Conservation (phyloP, 2,329 filamentous ascomycete genomes). For the Monosporascus sp. region DNA sequence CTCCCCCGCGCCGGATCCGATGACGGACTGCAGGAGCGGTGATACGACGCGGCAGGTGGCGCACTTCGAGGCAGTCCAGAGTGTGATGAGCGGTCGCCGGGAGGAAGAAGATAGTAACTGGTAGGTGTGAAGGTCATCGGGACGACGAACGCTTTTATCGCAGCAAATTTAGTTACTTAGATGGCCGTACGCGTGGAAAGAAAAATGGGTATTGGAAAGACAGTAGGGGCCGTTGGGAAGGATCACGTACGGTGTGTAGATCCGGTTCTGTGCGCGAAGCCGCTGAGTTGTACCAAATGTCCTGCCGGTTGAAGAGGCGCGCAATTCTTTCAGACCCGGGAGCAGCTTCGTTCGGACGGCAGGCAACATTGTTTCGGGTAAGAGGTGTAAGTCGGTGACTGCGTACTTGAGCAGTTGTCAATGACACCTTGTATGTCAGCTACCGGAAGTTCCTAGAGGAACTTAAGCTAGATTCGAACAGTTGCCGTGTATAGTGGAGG, state of each 20-base stretch:
- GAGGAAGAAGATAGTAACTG: conserved; percentile 49
- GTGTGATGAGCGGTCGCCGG: conserved; percentile 49
- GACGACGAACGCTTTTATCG: conserved; percentile 43
- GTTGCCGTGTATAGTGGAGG: too few species aligned
- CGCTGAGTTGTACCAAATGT: conserved; percentile 23
- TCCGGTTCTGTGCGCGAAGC: conserved; percentile 29
- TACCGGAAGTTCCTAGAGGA: too few species aligned
- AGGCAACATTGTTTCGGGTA: conserved; percentile 1
- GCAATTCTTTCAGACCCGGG: conserved; percentile 4
- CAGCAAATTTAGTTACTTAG: not conserved
- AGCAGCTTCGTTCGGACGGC: conserved; percentile 2
- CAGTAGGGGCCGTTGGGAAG: not conserved
- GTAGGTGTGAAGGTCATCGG: conserved; percentile 49
- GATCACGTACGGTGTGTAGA: conserved; percentile 33
- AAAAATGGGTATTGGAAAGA: conserved; percentile 2
- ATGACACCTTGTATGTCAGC: not conserved
- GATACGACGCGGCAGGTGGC: conserved; percentile 45
- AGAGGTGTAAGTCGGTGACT: not conserved
- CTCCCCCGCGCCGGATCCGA: conserved; percentile 48
- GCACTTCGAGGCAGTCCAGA: conserved; percentile 58
- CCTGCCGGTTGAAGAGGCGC: conserved; percentile 2
- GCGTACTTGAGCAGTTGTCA: not conserved
- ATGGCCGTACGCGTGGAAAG: not conserved
- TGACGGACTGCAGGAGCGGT: conserved; percentile 42
- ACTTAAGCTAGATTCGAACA: too few species aligned